These are phyloP conservation scores for Taiozyma onychis DNA, from an alignment of 1,139 yeast species.

Conservation along the genomic window DNA sequence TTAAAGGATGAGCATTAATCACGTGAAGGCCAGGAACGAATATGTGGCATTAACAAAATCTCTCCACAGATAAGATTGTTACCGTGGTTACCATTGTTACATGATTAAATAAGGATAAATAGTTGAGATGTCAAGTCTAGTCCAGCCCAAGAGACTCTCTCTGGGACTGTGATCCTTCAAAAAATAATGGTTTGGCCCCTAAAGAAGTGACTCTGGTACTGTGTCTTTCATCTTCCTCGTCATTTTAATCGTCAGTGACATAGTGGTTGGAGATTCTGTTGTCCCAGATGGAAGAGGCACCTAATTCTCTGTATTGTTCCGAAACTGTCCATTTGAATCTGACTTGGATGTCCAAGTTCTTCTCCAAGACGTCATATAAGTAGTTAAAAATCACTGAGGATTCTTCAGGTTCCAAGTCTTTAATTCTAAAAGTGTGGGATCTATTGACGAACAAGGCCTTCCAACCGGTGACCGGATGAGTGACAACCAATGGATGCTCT, in stretches of 20 bases:
- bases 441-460: neutral
- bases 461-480: constrained; percentile 3
- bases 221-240: constrained; percentile 14
- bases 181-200: constrained; percentile 10
- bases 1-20: neutral
- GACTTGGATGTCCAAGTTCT: constrained; percentile 1
- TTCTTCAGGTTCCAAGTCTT: constrained; percentile 11
- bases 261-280: constrained; percentile 6
- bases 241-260: constrained; percentile 23
- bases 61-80: neutral
- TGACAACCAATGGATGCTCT: neutral
- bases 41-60: neutral
- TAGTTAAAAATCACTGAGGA: constrained; percentile 15
- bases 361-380: neutral
- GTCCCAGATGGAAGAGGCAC: constrained; percentile 2
- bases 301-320: neutral
- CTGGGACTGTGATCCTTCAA: constrained; percentile 13
- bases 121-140: neutral
- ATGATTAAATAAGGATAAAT: neutral
- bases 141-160: constrained; percentile 30
- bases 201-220: constrained; percentile 16
- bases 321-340: neutral
- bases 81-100: neutral
- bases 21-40: neutral
- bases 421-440: neutral